Percentiles rank a stretch among this genome's conserved stretches.
phyloP scores from a whole-genome alignment of 139 green algal genomes.

The Mesotaenium endlicherianum region DNA sequence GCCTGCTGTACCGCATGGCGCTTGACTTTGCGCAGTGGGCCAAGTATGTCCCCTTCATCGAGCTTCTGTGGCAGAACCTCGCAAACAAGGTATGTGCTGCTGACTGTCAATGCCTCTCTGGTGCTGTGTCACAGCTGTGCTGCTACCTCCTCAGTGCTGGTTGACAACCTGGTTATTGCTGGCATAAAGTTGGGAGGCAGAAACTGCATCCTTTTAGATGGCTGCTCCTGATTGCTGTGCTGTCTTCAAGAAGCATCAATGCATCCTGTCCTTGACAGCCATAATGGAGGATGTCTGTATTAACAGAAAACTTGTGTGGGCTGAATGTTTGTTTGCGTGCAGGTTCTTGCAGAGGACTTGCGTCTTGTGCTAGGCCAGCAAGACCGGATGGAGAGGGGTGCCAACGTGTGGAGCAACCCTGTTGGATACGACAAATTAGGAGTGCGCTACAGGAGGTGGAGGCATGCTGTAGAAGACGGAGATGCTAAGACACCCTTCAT shows the following conservation, averaged over 20 bases:
- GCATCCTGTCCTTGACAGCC: no score
- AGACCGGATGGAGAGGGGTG: conserved; percentile 81
- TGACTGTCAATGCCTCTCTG: no score
- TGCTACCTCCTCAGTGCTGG: no score
- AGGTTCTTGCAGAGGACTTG: conserved; percentile 96
- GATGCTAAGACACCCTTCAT: no score
- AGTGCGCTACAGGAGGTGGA: conserved; percentile 91
- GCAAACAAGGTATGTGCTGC: conserved; percentile 58
- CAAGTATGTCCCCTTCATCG: conserved; percentile 78
- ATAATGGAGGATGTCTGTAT: no score
- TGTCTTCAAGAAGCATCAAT: no score
- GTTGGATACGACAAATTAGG: conserved; percentile 97
- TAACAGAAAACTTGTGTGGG: no score
- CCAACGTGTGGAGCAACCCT: conserved; percentile 85
- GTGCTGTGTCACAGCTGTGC: no score
- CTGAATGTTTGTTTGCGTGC: conserved; percentile 19
- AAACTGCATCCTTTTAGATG: no score
- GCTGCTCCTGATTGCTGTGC: no score
- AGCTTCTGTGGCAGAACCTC: conserved; percentile 84
- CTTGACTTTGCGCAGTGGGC: conserved; percentile 92
- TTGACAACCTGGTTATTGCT: no score
- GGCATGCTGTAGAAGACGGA: conserved; percentile 61
- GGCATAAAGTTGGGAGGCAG: no score
- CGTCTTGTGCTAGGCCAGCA: conserved; percentile 93
- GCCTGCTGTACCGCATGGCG: conserved; percentile 96